These are phyloP conservation scores for Aspergillus piperis DNA, from an alignment of 2,329 filamentous ascomycete species.

Conservation along the genomic window DNA sequence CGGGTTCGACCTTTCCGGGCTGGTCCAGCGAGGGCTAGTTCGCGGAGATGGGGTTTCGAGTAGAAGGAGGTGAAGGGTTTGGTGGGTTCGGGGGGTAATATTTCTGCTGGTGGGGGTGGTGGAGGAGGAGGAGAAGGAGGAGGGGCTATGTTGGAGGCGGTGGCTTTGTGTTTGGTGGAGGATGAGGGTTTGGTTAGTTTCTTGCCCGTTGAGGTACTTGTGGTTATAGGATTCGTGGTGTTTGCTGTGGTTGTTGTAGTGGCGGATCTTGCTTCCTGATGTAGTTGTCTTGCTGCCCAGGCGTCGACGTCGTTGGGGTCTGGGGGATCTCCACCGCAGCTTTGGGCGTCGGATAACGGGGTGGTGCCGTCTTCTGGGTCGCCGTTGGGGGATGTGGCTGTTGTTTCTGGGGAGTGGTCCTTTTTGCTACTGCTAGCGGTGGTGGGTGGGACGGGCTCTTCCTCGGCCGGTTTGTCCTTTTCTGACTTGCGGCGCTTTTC, in stretches of 20 bases:
- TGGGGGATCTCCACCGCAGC: conserved; percentile 54
- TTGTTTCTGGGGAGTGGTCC: conserved; percentile 7
- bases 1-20: conserved; percentile 69
- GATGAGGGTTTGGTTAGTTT: conserved; percentile 25
- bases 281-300: conserved; percentile 71
- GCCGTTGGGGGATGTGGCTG: not conserved
- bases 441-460: not conserved
- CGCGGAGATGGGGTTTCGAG: conserved; percentile 73
- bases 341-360: conserved; percentile 35
- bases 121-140: not conserved
- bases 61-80: conserved; percentile 87
- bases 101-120: conserved; percentile 7
- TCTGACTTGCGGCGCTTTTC: conserved; percentile 81
- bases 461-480: conserved; percentile 59
- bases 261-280: conserved; percentile 66
- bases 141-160: not conserved
- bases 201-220: conserved; percentile 42
- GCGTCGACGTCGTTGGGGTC: conserved; percentile 72
- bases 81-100: conserved; percentile 32
- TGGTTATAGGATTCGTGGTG: not conserved
- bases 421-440: not conserved
- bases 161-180: conserved; percentile 7
- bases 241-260: not conserved
- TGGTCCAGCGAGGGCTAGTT: conserved; percentile 69
- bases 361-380: conserved; percentile 42